phyloP scores from a whole-genome alignment of 208 protist genomes.

The Endotrypanum monterogeii region DNA sequence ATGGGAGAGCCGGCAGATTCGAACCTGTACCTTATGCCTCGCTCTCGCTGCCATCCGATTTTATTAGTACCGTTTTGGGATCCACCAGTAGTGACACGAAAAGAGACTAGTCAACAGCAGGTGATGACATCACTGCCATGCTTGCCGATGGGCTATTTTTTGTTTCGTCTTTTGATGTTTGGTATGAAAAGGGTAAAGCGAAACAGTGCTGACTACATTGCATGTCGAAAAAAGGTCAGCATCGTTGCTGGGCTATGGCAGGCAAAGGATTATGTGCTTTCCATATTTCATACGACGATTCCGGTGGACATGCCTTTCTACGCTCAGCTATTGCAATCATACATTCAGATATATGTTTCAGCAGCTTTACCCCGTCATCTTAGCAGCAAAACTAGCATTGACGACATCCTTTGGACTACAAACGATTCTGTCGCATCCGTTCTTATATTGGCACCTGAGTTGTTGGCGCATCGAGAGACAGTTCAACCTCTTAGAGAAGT shows the following conservation, averaged over 20 bases:
- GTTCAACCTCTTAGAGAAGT: constrained; percentile 18
- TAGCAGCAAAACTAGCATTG: constrained; percentile 21
- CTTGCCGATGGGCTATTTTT: constrained; percentile 74
- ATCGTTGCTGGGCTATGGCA: constrained; percentile 5
- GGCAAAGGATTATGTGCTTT: background rate
- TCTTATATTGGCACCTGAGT: constrained; percentile 39
- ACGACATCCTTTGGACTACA: constrained; percentile 50
- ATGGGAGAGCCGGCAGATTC: constrained; percentile 51
- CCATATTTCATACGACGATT: constrained; percentile 9
- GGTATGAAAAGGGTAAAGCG: constrained; percentile 32
- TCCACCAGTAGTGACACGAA: constrained; percentile 74
- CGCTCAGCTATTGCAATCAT: constrained; percentile 29
- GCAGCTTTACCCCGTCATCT: constrained; percentile 25
- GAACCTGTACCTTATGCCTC: constrained; percentile 57
- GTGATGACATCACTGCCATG: constrained; percentile 77
- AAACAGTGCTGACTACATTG: constrained; percentile 8
- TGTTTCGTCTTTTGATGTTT: constrained; percentile 70
- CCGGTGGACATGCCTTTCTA: constrained; percentile 33
- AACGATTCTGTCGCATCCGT: constrained; percentile 38
- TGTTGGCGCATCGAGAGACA: constrained; percentile 21
- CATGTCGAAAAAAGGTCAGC: background rate
- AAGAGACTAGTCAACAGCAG: constrained; percentile 50
- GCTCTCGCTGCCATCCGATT: constrained; percentile 50
- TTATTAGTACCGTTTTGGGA: constrained; percentile 83
- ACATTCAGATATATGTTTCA: constrained; percentile 33